Base-by-base conservation (phyloP, 2,329 filamentous ascomycete species). In the Claviceps monticola region DNA sequence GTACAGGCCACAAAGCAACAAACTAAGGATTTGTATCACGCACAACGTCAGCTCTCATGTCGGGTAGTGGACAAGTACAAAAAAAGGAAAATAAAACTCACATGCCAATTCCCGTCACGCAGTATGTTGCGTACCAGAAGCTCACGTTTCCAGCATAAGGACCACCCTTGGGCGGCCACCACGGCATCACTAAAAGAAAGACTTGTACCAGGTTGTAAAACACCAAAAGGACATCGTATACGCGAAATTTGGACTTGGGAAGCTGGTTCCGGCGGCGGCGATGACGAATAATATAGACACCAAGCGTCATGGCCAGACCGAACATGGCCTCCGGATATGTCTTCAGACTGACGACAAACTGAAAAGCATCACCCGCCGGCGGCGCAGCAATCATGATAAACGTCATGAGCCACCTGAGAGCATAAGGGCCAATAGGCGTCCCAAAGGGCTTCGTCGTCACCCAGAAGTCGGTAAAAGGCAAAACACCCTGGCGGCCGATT, bases 71-170 rank as follows among this genome's bases (percentile, higher is more conserved):
- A 42, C 1, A 14, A 21, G 7, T 11, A 21, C 9, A 42, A 3
- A 21, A 21, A 21, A 21, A 13, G 2, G 4, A 9, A 43, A 14
- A 19, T 41, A 5, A 16, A 14, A 76, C 78, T 71, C 68, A 82
- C 77, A 85, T 74, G 21, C 64, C 80, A 53, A 87, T 74, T 0
- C 83, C 82, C 0, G 79, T 75, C 0, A 80, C 76, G 19, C 76
- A 74, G 57, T 87, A 86, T 0, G 82, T 86, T 1, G 74, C 83
- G 56, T 87, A 88, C 78, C 80, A 88, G 64, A 88, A 88, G 50
- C 76, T 83, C 1, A 86, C 83, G 52, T 83, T 78, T 0, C 82
- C 83, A 0, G 75, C 78, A 37, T 75, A 74, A 0, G 68, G 68
- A 0, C 83, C 83, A 0, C 69, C 74, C 1, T 71, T 69, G 0